phyloP scores from a whole-genome alignment of 495 filamentous ascomycete species.

The Polyplosphaeria fusca region DNA sequence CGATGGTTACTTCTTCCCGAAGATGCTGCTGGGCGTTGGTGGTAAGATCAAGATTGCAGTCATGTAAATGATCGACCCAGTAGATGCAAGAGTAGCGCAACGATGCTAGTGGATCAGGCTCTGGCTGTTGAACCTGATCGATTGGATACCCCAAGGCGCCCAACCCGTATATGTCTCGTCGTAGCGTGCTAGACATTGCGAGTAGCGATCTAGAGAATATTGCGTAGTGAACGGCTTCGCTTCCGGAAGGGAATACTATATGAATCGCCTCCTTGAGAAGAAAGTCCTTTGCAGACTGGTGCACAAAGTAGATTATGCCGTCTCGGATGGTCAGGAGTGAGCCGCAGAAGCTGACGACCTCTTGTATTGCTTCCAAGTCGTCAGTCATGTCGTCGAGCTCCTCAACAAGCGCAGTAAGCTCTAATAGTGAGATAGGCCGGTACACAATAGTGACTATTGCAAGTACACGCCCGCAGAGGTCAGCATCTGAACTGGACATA shows the following conservation, averaged over 20 bases:
- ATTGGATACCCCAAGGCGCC: slow-evolving; percentile 3
- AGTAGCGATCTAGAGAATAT: no score
- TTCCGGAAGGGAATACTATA: slow-evolving; percentile 27
- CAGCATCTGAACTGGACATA: not conserved
- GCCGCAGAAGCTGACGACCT: slow-evolving; percentile 2
- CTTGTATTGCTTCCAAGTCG: not conserved
- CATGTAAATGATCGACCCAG: slow-evolving; percentile 18
- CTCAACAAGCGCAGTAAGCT: not conserved
- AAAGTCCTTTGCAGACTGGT: slow-evolving; percentile 16
- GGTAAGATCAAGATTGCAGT: slow-evolving; percentile 1
- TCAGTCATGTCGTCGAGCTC: not conserved
- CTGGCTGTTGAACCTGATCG: slow-evolving; percentile 9
- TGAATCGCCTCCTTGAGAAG: slow-evolving; percentile 5
- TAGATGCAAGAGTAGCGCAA: slow-evolving; percentile 18
- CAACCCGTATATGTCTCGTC: no score
- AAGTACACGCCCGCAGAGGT: slow-evolving; percentile 3
- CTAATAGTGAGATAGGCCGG: not conserved
- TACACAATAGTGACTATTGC: slow-evolving; percentile 1
- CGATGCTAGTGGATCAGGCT: slow-evolving; percentile 11
- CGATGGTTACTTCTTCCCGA: slow-evolving; percentile 22
- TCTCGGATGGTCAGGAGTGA: slow-evolving; percentile 14
- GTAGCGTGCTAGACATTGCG: no score
- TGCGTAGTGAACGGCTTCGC: no score
- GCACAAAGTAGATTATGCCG: no score
- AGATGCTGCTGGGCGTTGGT: not conserved